Evolutionary conservation across 1,284 basidiomycete genomes (phyloP).

Genomic region (Puccinia hordei): DNA sequence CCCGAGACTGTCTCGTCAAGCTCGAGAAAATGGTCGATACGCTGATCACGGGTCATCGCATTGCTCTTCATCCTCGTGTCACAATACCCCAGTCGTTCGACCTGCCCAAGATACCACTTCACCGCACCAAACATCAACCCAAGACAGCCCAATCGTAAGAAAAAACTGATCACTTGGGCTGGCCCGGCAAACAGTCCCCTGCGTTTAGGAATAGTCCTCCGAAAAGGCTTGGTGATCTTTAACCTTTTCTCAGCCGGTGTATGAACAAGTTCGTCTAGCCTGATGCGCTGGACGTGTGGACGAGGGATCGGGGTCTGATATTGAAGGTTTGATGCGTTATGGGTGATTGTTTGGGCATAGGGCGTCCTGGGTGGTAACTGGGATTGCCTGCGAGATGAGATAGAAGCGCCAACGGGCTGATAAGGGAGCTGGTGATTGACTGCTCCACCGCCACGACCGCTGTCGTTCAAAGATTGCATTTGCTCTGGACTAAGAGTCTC

Average conservation of each 20-base stretch:
- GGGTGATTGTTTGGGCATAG: constrained; percentile 12
- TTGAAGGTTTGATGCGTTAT: constrained; percentile 25
- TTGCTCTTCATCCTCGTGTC: constrained; percentile 71
- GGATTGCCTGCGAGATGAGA: constrained; percentile 20
- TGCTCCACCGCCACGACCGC: not conserved
- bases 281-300: constrained; percentile 31
- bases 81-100: constrained; percentile 77
- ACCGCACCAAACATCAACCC: constrained; percentile 48
- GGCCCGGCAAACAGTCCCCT: constrained; percentile 56
- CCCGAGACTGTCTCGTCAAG: constrained; percentile 12
- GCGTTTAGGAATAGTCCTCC: constrained; percentile 52
- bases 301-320: constrained; percentile 31
- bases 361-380: constrained; percentile 37
- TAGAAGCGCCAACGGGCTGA: not conserved
- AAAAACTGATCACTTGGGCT: constrained; percentile 62
- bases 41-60: constrained; percentile 64
- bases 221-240: constrained; percentile 51
- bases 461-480: not conserved
- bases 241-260: constrained; percentile 38
- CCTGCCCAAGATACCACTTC: constrained; percentile 63
- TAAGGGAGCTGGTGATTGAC: not conserved
- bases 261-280: constrained; percentile 47
- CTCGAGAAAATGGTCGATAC: constrained; percentile 46
- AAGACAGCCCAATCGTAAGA: constrained; percentile 62
- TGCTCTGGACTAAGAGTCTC: not conserved